phyloP scores from a whole-genome alignment of 2,329 filamentous ascomycete species.

The Diaporthe destruens region DNA sequence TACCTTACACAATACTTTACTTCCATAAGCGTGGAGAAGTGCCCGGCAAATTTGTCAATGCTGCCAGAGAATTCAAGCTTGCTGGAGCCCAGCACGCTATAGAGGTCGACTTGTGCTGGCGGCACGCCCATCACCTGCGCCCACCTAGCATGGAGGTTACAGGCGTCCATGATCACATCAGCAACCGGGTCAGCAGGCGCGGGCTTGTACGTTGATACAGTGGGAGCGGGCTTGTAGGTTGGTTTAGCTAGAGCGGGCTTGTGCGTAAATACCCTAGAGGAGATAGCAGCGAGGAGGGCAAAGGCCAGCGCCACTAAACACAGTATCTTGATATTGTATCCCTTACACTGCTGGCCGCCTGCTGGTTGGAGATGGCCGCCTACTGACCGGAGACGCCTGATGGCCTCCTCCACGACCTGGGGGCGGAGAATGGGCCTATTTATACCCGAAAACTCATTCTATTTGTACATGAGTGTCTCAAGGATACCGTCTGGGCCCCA shows the following conservation, averaged over 20 bases:
- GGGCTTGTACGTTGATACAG: neutral
- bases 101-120: neutral
- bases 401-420: too few relatives aligned
- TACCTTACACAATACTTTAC: neutral
- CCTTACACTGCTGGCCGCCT: too few relatives aligned
- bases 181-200: neutral
- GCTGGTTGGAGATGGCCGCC: neutral
- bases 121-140: neutral
- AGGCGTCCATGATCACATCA: neutral
- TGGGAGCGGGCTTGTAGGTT: too few relatives aligned
- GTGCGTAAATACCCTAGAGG: neutral
- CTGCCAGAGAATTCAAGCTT: neutral
- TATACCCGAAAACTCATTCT: too few relatives aligned
- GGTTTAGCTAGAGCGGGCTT: too few relatives aligned
- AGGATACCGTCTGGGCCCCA: too few relatives aligned
- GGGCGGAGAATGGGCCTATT: too few relatives aligned
- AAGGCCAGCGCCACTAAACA: neutral
- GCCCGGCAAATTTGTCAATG: neutral
- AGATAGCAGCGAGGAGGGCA: neutral
- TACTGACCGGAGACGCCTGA: neutral
- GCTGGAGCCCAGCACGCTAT: neutral
- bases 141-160: neutral
- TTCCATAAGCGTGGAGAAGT: neutral
- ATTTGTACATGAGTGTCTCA: too few relatives aligned
- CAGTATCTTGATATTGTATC: too few relatives aligned